Evolutionary conservation across 768 basidiomycete species (phyloP), one percentile per base, ranked within the genome.

Genomic region (Chiua virens): DNA sequence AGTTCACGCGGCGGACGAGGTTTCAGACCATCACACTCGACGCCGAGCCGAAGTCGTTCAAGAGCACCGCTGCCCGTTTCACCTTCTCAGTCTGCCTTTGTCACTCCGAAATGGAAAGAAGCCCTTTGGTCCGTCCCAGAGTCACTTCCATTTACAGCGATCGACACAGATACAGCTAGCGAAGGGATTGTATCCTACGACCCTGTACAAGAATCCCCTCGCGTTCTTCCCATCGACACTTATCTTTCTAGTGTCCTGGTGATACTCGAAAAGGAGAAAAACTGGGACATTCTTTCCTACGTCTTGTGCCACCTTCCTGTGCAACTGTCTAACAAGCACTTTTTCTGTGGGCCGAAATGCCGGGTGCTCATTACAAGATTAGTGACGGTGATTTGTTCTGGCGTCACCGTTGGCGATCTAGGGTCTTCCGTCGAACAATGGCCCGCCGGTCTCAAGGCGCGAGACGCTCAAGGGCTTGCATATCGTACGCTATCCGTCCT

Each of bases 271-370:
- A 75, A 75, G 37, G 93, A 94, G 60, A 80, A 75, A 41, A 90
- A 86, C 54, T 98, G 96, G 95, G 97, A 98, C 52, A 76, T 98
- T 36, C 76, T 97, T 11, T 92, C 93, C 3, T 98, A 97, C 62
- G 75, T 94, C 5, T 76, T 99, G 5, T 92, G 89, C 62, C 89
- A 96, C 71, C 78, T 99, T 0, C 95, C 97, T 2, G 77, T 84
- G 9, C 94, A 98, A 64, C 78, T 98, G 10, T 77, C 89, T 50
- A 98, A 98, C 78, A 98, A 98, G 68, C 93, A 98, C 61, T 77
- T 98, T 46, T 95, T 97, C 68, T 97, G 95, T 63, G 97, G 97
- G 1, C 91, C 91, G 0, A 82, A 83, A 45, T 84, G 88, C 25
- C 75, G 84, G n/a, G 69, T 64, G 14, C 78, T 80, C 10, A 78